Percentiles rank a stretch among this genome's conserved stretches.
phyloP scores from a whole-genome alignment of 2,329 filamentous ascomycete genomes.

The Cladobotryum protrusum region DNA sequence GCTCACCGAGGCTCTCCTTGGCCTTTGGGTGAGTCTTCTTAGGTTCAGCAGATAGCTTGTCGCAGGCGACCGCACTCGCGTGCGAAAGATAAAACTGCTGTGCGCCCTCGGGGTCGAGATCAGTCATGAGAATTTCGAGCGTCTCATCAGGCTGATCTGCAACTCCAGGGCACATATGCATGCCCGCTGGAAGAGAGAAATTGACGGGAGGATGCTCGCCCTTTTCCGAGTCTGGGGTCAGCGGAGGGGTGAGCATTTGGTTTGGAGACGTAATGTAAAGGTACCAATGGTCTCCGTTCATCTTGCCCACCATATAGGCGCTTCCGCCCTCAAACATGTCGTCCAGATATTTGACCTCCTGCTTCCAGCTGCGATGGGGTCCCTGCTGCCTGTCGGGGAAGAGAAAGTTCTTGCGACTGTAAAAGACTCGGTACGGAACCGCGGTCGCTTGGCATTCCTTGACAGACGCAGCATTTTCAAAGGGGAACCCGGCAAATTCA shows the following conservation, averaged over 20 bases:
- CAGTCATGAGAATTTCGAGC: conserved; percentile 66
- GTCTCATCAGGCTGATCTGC: conserved; percentile 65
- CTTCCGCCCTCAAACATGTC: conserved; percentile 87
- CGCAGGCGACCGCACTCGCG: conserved; percentile 85
- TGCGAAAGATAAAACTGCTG: conserved; percentile 63
- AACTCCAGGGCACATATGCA: conserved; percentile 33
- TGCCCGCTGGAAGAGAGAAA: conserved; percentile 49
- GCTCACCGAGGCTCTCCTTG: conserved; percentile 51
- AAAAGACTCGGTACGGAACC: conserved; percentile 92
- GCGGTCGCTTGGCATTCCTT: conserved; percentile 68
- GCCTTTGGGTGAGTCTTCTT: conserved; percentile 56
- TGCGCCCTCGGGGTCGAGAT: conserved; percentile 60
- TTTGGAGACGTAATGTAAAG: conserved; percentile 90
- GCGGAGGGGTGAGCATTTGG: conserved; percentile 71
- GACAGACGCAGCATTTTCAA: conserved; percentile 60
- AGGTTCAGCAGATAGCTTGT: conserved; percentile 65
- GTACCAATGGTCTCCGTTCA: conserved; percentile 99
- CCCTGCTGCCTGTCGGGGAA: conserved; percentile 92
- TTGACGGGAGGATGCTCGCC: conserved; percentile 29
- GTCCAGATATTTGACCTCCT: conserved; percentile 90
- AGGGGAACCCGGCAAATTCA: conserved; percentile 80
- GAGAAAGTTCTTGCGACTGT: conserved; percentile 97
- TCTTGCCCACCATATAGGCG: conserved; percentile 99
- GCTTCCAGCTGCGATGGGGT: conserved; percentile 94
- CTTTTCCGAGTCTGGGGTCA: conserved; percentile 58